Base-by-base conservation (phyloP, 176 grass and related monocot species). In the Cymbopogon citratus region DNA sequence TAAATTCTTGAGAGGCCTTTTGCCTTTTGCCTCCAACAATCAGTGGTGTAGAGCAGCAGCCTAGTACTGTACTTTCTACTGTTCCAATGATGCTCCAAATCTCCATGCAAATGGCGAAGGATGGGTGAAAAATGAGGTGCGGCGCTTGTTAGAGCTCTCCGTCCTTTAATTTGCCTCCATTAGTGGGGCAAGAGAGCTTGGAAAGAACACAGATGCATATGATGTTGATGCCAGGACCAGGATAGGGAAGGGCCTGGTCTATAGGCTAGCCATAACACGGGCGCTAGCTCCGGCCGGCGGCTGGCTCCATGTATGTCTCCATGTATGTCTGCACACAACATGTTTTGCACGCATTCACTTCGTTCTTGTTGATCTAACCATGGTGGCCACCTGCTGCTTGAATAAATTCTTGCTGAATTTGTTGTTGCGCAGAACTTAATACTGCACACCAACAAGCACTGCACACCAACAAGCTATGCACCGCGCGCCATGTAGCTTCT, bases 311-410 rank as follows among this genome's bases (percentile, higher is more conserved):
- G 2, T 57, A 57, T 57, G 52, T 24, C 54, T 57, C 9, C 49
- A 21, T n/a, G 2, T 54, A 54, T 54, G 52, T 24, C 54, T 57
- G 9, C 3, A 3, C n/a, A 25, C n/a, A 60, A 10, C n/a, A 60
- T 24, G 8, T 24, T 63, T 63, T 62, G 27, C 5, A 63, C 24
- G 14, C 10, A 27, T 62, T 27, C 59, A 5, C 24, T 26, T 51
- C 5, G 4, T 54, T 80, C 21, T 68, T 28, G 25, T 68, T 28
- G 25, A 28, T 6, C 46, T 80, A 57, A 80, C 78, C 45, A 80
- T n/a, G n/a, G n/a, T n/a, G n/a, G n/a, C n/a, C n/a, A n/a, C 46
- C 78, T 19, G 46, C 78, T 69, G 12, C 64, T 80, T 80, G 49
- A 69, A 34, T 80, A 69, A 69, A 8, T 69, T 39, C 24, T 27